phyloP scores from a whole-genome alignment of 345 rosid genomes.

The Noccaea caerulescens region DNA sequence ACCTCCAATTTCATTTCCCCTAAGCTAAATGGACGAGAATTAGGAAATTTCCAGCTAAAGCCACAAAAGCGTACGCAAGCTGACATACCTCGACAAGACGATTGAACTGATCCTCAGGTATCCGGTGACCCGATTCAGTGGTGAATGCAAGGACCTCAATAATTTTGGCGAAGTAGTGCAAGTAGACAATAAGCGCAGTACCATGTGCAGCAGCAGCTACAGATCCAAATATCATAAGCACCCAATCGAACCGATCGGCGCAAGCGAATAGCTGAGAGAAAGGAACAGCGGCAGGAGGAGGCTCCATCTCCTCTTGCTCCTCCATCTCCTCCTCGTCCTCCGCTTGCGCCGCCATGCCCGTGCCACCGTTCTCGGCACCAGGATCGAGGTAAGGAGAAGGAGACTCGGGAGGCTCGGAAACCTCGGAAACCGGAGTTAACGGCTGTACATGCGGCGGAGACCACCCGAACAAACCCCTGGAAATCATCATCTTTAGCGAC shows the following conservation, averaged over 20 bases:
- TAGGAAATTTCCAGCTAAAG: not conserved
- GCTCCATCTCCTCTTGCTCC: slow-evolving; percentile 86
- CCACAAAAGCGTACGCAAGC: slow-evolving; percentile 12
- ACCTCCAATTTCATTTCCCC: slow-evolving; percentile 19
- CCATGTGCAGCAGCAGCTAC: slow-evolving; percentile 98
- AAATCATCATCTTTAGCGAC: slow-evolving; percentile 66
- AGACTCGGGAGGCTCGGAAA: slow-evolving; percentile 99
- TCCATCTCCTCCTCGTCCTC: slow-evolving; percentile 89
- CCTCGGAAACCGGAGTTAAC: slow-evolving; percentile 96
- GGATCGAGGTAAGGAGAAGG: slow-evolving; percentile 91
- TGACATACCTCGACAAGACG: slow-evolving; percentile 71
- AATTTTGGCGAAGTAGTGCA: slow-evolving; percentile 94
- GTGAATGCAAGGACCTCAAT: slow-evolving; percentile 56
- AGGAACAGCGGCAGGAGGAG: slow-evolving; percentile 97
- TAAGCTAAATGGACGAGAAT: not conserved
- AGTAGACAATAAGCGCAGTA: slow-evolving; percentile 88
- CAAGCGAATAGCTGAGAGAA: slow-evolving; percentile 82
- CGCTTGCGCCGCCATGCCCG: slow-evolving; percentile 57
- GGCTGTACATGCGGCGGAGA: slow-evolving; percentile 99
- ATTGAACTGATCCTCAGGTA: slow-evolving; percentile 51
- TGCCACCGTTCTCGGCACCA: slow-evolving; percentile 68
- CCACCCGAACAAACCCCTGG: slow-evolving; percentile 97
- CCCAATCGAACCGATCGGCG: slow-evolving; percentile 93
- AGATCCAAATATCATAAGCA: slow-evolving; percentile 86
- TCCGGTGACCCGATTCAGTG: not conserved